phyloP scores from a whole-genome alignment of 176 grass and related monocot species.

The Oryza punctata region DNA sequence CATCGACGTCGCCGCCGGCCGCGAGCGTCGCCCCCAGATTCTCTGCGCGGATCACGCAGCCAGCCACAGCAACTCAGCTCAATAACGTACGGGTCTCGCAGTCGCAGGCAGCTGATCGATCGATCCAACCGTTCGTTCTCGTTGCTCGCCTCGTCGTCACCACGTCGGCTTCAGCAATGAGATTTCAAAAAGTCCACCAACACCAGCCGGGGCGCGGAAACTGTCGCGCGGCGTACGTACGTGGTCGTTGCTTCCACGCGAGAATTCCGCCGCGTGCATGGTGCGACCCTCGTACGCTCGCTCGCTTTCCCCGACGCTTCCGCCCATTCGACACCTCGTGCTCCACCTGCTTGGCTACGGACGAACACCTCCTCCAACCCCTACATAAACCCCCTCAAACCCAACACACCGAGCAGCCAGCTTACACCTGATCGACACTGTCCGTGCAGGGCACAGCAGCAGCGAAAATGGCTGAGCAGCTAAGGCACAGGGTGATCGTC shows the following conservation, averaged over 20 bases:
- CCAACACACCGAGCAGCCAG: neutral
- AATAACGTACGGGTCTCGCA: too few species aligned
- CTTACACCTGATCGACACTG: neutral
- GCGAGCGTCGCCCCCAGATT: neutral
- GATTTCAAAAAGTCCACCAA: slow-evolving; percentile 4
- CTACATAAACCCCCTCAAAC: slow-evolving; percentile 8
- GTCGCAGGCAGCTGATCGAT: too few species aligned
- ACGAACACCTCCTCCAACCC: neutral
- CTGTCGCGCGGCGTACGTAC: neutral
- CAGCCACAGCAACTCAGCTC: too few species aligned
- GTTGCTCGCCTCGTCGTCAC: neutral
- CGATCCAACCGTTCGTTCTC: too few species aligned
- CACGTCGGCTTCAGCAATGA: neutral
- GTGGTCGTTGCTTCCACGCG: slow-evolving; percentile 28
- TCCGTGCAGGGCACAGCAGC: neutral
- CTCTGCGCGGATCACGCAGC: neutral
- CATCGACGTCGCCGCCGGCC: neutral
- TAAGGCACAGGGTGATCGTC: neutral
- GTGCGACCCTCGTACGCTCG: slow-evolving; percentile 28
- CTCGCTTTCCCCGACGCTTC: slow-evolving; percentile 16
- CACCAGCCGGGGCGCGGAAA: neutral
- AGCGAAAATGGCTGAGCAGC: neutral
- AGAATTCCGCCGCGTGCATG: neutral
- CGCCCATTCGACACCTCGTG: neutral
- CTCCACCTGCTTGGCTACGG: neutral